Percentiles rank a stretch among this genome's conserved stretches.
These are phyloP conservation scores for Abrus precatorius DNA, from an alignment of 306 rosid species.

Conservation along the genomic window DNA sequence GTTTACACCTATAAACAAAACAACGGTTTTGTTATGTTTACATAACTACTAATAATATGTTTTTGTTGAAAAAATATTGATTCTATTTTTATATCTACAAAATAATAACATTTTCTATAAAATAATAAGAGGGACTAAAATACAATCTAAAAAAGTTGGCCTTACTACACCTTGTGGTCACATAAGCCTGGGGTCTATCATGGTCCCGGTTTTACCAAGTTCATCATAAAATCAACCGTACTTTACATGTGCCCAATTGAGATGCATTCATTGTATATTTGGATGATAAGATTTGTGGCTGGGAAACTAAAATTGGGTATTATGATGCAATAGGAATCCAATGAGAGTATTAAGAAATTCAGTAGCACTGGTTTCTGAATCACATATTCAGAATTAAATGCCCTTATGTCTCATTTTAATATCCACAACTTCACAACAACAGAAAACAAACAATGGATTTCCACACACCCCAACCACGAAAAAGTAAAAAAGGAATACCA, in stretches of 20 bases:
- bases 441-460: constrained; percentile 41
- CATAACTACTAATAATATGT: no score
- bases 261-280: not conserved
- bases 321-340: constrained; percentile 2
- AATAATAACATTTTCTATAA: no score
- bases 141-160: no score
- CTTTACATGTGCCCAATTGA: not conserved
- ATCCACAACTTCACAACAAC: constrained; percentile 37
- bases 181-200: no score
- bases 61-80: no score
- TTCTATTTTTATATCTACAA: no score
- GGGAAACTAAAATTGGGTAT: not conserved
- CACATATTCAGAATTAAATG: not conserved
- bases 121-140: no score
- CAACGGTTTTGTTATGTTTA: no score
- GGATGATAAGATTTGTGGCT: not conserved
- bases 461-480: constrained; percentile 39
- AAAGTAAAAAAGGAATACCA: constrained; percentile 7
- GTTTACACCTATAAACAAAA: no score
- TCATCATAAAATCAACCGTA: not conserved
- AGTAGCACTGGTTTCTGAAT: not conserved
- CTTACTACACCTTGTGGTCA: no score
- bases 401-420: not conserved
- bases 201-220: not conserved
- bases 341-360: not conserved